phyloP scores from a whole-genome alignment of 495 filamentous ascomycete species.

The Collariella sp. region DNA sequence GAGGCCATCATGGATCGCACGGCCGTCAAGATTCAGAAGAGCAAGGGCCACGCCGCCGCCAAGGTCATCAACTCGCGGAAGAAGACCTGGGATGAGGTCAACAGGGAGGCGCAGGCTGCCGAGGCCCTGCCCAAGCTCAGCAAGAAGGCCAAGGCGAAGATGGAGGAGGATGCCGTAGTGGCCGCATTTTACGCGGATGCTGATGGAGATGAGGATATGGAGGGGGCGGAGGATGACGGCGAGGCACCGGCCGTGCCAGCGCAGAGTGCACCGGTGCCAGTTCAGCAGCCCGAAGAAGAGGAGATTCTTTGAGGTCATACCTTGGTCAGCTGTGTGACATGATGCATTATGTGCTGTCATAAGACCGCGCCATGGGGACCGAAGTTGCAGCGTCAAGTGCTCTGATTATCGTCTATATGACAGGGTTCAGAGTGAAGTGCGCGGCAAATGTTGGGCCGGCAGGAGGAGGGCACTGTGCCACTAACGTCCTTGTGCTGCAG shows the following conservation, averaged over 20 bases:
- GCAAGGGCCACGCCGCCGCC: conserved; percentile 48
- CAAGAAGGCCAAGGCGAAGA: conserved; percentile 15
- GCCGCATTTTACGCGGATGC: conserved; percentile 19
- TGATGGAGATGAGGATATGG: conserved; percentile 22
- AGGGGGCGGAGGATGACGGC: conserved; percentile 4
- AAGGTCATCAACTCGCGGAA: conserved; percentile 50
- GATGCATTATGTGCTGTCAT: too few relatives aligned
- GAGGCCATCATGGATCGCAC: conserved; percentile 61
- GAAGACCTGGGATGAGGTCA: conserved; percentile 53
- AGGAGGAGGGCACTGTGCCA: too few relatives aligned
- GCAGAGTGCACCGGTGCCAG: neutral
- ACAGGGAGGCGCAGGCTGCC: conserved; percentile 29
- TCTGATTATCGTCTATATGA: too few relatives aligned
- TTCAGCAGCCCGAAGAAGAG: conserved; percentile 10
- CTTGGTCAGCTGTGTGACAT: too few relatives aligned
- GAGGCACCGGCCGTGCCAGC: neutral
- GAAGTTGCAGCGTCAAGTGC: too few relatives aligned
- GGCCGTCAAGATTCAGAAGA: conserved; percentile 61
- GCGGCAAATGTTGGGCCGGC: too few relatives aligned
- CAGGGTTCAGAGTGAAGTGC: too few relatives aligned
- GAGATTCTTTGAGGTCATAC: conserved; percentile 15
- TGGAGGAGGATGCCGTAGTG: conserved; percentile 19
- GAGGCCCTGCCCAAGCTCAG: conserved; percentile 5
- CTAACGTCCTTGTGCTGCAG: too few relatives aligned
- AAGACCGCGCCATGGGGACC: too few relatives aligned